Evolutionary conservation across 352 stramenopile species (phyloP).

Genomic region (Chrysophaeum taylorii): DNA sequence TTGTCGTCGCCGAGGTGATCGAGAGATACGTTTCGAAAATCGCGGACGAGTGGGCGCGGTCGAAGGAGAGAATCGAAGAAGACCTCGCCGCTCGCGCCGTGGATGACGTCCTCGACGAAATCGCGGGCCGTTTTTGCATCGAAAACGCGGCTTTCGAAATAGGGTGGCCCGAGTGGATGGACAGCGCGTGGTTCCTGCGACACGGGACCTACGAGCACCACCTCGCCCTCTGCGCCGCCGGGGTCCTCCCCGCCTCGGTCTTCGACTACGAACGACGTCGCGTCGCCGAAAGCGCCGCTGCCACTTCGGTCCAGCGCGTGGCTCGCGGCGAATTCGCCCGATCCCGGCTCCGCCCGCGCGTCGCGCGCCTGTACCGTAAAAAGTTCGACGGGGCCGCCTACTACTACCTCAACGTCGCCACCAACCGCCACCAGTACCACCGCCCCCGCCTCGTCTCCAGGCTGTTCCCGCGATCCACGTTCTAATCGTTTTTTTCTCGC

Average conservation of each 20-base stretch:
- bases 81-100: background rate
- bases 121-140: background rate
- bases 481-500: too few relatives aligned
- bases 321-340: background rate
- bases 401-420: constrained; percentile 9
- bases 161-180: background rate
- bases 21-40: background rate
- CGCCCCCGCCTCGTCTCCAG: background rate
- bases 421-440: background rate
- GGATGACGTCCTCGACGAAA: background rate
- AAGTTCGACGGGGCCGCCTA: background rate
- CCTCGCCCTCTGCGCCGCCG: background rate
- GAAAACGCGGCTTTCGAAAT: background rate
- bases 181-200: background rate
- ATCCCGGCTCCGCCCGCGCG: background rate
- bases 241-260: background rate
- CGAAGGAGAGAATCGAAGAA: background rate
- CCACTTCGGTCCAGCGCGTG: background rate
- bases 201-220: background rate
- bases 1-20: background rate
- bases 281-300: background rate
- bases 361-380: background rate
- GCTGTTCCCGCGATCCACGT: background rate
- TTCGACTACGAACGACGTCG: background rate
- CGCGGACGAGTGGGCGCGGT: background rate